Percentiles rank a stretch among this genome's conserved stretches.
Conservation (phyloP, 2,329 filamentous ascomycete species). For the Pseudogymnoascus sp. region DNA sequence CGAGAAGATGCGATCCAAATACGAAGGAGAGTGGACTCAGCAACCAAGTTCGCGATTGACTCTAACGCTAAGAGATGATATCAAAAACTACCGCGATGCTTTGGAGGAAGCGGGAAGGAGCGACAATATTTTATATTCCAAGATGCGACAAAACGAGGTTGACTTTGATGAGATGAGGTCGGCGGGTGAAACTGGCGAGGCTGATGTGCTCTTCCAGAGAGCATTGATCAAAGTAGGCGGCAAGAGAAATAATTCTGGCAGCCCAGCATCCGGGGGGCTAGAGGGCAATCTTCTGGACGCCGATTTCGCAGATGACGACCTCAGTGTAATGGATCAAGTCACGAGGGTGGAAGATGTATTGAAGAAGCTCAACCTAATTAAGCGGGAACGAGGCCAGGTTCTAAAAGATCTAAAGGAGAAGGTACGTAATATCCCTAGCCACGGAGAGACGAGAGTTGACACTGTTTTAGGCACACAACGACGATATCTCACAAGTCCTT, state of each 20-base stretch:
- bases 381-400: slow-evolving; percentile 83
- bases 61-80: slow-evolving; percentile 76
- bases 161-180: slow-evolving; percentile 95
- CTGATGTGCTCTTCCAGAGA: slow-evolving; percentile 80
- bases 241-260: slow-evolving; percentile 51
- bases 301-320: slow-evolving; percentile 73
- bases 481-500: slow-evolving; percentile 94
- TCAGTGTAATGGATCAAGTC: slow-evolving; percentile 84
- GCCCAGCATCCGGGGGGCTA: slow-evolving; percentile 44
- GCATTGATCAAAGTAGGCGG: slow-evolving; percentile 70
- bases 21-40: slow-evolving; percentile 91
- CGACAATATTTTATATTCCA: slow-evolving; percentile 74
- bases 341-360: slow-evolving; percentile 79
- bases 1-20: slow-evolving; percentile 98
- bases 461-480: slow-evolving; percentile 67
- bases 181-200: slow-evolving; percentile 77
- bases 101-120: slow-evolving; percentile 83
- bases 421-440: slow-evolving; percentile 42
- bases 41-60: slow-evolving; percentile 89
- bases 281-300: slow-evolving; percentile 84
- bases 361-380: slow-evolving; percentile 85
- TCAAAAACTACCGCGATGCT: slow-evolving; percentile 79
- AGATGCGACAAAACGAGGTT: slow-evolving; percentile 74
- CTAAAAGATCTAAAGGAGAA: slow-evolving; percentile 97
- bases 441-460: background rate